A percentile compares a stretch with the other conserved stretches of the same genome.
Conservation (phyloP, 2,329 filamentous ascomycete genomes). For the Capronia coronata region DNA sequence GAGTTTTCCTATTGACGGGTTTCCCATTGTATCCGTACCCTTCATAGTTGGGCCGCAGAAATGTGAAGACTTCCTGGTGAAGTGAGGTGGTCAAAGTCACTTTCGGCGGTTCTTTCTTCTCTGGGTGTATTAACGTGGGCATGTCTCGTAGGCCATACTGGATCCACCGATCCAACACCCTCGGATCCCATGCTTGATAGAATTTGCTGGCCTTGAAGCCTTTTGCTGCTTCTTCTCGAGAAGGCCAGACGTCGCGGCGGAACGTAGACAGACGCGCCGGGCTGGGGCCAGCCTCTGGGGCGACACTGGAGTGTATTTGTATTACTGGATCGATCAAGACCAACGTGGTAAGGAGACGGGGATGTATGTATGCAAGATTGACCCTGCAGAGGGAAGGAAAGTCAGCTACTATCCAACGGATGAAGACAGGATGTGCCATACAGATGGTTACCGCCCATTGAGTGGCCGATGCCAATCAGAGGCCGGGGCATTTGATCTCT, state of each 20-base stretch:
- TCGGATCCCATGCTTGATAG: constrained; percentile 73
- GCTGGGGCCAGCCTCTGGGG: constrained; percentile 11
- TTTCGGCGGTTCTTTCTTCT: constrained; percentile 48
- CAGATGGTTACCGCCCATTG: constrained; percentile 66
- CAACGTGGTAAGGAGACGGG: constrained; percentile 65
- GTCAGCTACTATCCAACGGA: constrained; percentile 3
- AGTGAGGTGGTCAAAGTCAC: constrained; percentile 73
- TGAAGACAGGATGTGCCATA: constrained; percentile 31
- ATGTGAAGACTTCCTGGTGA: constrained; percentile 69
- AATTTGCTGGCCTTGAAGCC: constrained; percentile 65
- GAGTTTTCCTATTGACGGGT: constrained; percentile 38
- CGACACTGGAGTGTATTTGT: constrained; percentile 39
- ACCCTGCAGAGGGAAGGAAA: constrained; percentile 9
- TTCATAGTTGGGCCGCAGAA: constrained; percentile 48
- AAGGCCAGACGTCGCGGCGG: constrained; percentile 78
- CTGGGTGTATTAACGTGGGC: constrained; percentile 51
- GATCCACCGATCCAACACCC: constrained; percentile 70
- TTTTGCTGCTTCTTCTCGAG: constrained; percentile 59
- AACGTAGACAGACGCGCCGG: constrained; percentile 64
- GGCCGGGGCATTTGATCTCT: constrained; percentile 44
- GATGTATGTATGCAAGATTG: constrained; percentile 54
- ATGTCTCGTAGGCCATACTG: constrained; percentile 67
- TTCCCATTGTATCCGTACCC: constrained; percentile 51
- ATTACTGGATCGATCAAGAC: constrained; percentile 61
- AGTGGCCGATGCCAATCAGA: constrained; percentile 78